A percentile compares a stretch with the other conserved stretches of the same genome.
Evolutionary conservation across 2,329 filamentous ascomycete genomes (phyloP).

Genomic region (Colletotrichum costaricense): DNA sequence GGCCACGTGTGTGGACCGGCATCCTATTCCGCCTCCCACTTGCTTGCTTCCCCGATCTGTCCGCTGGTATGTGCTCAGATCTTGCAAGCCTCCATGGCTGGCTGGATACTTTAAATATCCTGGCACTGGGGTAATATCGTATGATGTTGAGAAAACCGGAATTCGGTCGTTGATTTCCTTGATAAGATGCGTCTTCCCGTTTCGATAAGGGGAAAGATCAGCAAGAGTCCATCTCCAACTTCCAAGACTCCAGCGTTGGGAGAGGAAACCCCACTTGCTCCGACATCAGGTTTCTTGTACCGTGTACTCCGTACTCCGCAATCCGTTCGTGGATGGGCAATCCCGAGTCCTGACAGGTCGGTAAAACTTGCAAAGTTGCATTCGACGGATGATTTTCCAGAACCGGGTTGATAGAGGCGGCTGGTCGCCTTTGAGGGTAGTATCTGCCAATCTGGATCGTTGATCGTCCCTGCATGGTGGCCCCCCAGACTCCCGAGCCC

Average conservation of each 20-base stretch:
- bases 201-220: neutral
- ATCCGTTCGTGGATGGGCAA: too few species aligned
- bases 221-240: too few species aligned
- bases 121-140: neutral
- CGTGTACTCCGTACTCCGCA: too few species aligned
- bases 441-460: neutral
- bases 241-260: too few species aligned
- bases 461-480: neutral
- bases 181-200: neutral
- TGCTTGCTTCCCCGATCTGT: neutral
- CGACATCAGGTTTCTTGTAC: neutral
- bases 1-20: too few species aligned
- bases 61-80: neutral
- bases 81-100: neutral
- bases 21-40: too few species aligned
- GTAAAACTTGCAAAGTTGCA: neutral
- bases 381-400: neutral
- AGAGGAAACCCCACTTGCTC: neutral
- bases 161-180: neutral
- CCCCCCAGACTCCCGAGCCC: too few species aligned
- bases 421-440: neutral
- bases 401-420: neutral
- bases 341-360: neutral
- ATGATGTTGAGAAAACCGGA: neutral
- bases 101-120: too few species aligned